phyloP scores from a whole-genome alignment of 331 rosid genomes.

The Arachis monticola region DNA sequence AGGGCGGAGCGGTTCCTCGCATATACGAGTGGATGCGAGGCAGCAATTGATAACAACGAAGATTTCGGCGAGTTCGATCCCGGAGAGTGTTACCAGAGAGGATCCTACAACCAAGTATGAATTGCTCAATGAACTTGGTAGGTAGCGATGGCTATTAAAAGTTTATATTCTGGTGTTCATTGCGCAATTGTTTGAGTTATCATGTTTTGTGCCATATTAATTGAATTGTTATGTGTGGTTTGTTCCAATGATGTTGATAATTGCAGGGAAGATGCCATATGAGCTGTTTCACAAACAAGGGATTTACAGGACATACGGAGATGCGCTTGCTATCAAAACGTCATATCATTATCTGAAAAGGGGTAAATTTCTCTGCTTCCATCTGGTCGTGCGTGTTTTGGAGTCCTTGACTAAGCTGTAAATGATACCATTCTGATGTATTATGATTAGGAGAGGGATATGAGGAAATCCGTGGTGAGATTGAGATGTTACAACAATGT shows the following conservation, averaged over 20 bases:
- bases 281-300: conserved; percentile 94
- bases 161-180: no score
- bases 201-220: no score
- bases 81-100: conserved; percentile 68
- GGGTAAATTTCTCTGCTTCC: conserved; percentile 56
- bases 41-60: conserved; percentile 49
- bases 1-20: conserved; percentile 65
- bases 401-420: conserved; percentile 37
- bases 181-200: no score
- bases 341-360: conserved; percentile 89
- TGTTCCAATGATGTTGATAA: neutral
- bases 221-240: neutral
- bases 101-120: conserved; percentile 68
- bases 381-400: conserved; percentile 11
- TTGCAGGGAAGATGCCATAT: conserved; percentile 93
- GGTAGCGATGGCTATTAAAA: no score
- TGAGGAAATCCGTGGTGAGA: conserved; percentile 97
- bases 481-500: conserved; percentile 97
- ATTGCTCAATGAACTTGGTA: no score
- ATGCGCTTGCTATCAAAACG: conserved; percentile 95
- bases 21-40: conserved; percentile 64
- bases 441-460: conserved; percentile 89
- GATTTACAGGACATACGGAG: conserved; percentile 87
- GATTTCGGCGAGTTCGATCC: conserved; percentile 88
- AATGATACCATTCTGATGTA: conserved; percentile 27